A percentile compares a stretch with the other conserved stretches of the same genome.
phyloP scores from a whole-genome alignment of 805 yeast genomes.

The Metschnikowia continentalis region DNA sequence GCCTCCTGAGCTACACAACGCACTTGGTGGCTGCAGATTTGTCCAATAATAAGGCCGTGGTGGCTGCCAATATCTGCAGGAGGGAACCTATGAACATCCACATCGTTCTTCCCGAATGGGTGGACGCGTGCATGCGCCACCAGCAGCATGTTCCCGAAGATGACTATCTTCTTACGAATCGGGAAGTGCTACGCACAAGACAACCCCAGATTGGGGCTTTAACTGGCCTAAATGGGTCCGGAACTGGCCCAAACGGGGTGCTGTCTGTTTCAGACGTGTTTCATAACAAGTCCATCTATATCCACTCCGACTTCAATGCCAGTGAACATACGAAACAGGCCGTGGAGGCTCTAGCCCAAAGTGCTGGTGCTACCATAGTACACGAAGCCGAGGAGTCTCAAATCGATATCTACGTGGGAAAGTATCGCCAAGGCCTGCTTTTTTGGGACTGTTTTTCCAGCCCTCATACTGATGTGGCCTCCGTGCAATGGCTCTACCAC shows the following conservation, averaged over 20 bases:
- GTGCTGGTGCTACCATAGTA: constrained; percentile 52
- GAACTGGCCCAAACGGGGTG: background rate
- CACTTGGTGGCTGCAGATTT: constrained; percentile 63
- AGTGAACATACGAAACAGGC: constrained; percentile 39
- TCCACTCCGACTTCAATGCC: constrained; percentile 55
- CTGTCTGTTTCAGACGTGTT: background rate
- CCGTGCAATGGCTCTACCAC: constrained; percentile 70
- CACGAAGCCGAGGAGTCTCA: constrained; percentile 15
- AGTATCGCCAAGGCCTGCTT: constrained; percentile 54
- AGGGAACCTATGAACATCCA: constrained; percentile 39
- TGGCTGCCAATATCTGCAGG: constrained; percentile 41
- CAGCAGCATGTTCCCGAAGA: constrained; percentile 48
- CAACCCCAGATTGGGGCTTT: constrained; percentile 5
- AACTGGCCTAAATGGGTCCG: background rate
- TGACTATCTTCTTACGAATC: constrained; percentile 43
- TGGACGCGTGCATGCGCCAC: constrained; percentile 61
- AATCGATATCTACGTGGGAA: constrained; percentile 53
- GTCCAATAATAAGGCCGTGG: constrained; percentile 53
- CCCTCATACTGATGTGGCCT: constrained; percentile 48
- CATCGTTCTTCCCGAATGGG: constrained; percentile 76
- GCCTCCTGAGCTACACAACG: constrained; percentile 66
- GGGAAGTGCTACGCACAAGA: constrained; percentile 20
- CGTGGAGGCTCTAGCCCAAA: constrained; percentile 41
- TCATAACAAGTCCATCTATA: constrained; percentile 41
- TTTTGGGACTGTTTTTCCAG: constrained; percentile 45